These are phyloP conservation scores for Rosa chinensis DNA, from an alignment of 306 rosid genomes.

Conservation along the genomic window DNA sequence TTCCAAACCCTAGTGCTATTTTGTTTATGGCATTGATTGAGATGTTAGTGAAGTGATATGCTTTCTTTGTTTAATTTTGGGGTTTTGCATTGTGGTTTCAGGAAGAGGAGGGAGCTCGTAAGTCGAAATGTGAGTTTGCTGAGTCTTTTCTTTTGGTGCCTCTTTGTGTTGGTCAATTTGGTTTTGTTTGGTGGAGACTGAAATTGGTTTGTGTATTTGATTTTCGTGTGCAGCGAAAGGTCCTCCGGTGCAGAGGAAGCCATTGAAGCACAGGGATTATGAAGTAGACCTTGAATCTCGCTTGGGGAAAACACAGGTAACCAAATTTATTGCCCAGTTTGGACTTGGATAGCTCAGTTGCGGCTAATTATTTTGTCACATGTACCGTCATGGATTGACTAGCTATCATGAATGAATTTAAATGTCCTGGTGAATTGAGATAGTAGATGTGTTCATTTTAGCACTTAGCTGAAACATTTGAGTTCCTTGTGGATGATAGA, in stretches of 20 bases:
- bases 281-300: constrained; percentile 96
- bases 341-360: neutral
- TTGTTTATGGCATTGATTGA: constrained; percentile 13
- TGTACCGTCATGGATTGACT: neutral
- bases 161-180: neutral
- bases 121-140: constrained; percentile 61
- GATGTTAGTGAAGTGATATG: neutral
- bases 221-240: constrained; percentile 57
- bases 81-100: constrained; percentile 27
- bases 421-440: neutral
- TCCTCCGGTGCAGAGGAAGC: constrained; percentile 86
- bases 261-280: constrained; percentile 94
- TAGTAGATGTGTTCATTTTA: neutral
- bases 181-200: neutral
- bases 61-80: neutral
- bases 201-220: neutral
- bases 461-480: neutral
- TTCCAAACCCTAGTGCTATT: neutral
- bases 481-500: neutral
- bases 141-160: neutral
- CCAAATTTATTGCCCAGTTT: neutral
- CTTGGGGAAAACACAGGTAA: constrained; percentile 93
- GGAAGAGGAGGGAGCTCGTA: constrained; percentile 58
- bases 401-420: neutral
- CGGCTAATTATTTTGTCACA: neutral